phyloP scores from a whole-genome alignment of 2,329 filamentous ascomycete genomes.

The Neonectria punicea region DNA sequence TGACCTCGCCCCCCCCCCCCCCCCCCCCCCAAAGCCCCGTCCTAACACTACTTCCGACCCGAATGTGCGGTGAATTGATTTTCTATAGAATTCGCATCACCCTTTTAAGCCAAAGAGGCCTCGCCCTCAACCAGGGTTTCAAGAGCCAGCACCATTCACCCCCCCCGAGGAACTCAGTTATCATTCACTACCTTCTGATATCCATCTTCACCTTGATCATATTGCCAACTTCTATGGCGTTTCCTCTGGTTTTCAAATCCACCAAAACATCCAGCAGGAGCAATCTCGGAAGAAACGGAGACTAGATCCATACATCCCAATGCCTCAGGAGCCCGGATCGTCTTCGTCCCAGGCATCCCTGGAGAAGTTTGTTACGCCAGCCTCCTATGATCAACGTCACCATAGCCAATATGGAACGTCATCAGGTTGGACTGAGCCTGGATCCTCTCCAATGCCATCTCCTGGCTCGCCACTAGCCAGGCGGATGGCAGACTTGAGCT shows the following conservation, averaged over 20 bases:
- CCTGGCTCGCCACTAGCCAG: constrained; percentile 41
- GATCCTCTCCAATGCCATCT: constrained; percentile 36
- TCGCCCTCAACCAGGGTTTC: constrained; percentile 41
- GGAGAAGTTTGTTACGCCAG: constrained; percentile 45
- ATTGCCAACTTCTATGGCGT: constrained; percentile 46
- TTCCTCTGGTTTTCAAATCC: constrained; percentile 45
- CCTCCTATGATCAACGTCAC: constrained; percentile 35
- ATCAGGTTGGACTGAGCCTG: constrained; percentile 37
- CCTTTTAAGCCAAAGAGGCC: constrained; percentile 45
- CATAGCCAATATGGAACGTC: constrained; percentile 34
- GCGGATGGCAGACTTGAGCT: constrained; percentile 44
- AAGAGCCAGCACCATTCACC: constrained; percentile 35
- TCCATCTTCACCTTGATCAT: constrained; percentile 42
- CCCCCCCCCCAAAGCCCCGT: constrained; percentile 39
- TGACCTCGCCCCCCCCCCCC: constrained; percentile 42
- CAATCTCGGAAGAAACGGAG: constrained; percentile 48
- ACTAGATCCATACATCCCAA: constrained; percentile 44
- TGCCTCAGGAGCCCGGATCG: constrained; percentile 42
- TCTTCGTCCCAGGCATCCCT: constrained; percentile 42
- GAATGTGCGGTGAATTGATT: constrained; percentile 55
- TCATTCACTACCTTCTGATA: constrained; percentile 40
- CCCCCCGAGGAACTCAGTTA: constrained; percentile 38
- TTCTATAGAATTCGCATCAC: constrained; percentile 46
- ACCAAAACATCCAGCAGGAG: constrained; percentile 40
- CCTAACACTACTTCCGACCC: constrained; percentile 34